A percentile compares a stretch with the other conserved stretches of the same genome.
Conservation (phyloP, 192 early-diverging fungal species). For the Entomortierella lignicola region DNA sequence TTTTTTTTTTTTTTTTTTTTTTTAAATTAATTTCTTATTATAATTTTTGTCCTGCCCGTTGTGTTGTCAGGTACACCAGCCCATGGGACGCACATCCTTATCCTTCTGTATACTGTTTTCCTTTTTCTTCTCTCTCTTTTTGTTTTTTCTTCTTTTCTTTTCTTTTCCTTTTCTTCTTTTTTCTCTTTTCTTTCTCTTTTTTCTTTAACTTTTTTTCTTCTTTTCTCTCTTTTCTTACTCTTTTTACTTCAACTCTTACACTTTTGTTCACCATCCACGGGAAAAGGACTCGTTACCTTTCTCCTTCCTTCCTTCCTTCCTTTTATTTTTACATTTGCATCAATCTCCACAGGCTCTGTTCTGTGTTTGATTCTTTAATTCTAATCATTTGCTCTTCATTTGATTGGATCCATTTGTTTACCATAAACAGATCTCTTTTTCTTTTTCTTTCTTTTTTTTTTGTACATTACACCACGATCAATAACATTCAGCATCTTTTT, state of each 20-base stretch:
- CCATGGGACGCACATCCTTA: background rate
- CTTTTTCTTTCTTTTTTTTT: background rate
- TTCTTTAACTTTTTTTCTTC: background rate
- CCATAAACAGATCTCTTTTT: background rate
- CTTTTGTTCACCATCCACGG: background rate
- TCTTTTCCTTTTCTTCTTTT: background rate
- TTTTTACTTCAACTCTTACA: background rate
- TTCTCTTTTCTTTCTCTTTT: background rate
- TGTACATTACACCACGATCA: no score
- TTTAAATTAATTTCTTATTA: no score
- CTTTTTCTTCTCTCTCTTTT: background rate
- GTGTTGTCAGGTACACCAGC: no score
- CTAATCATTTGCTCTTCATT: no score
- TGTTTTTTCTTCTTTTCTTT: background rate
- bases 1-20: no score
- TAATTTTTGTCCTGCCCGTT: no score
- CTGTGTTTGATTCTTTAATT: no score
- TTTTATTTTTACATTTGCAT: background rate
- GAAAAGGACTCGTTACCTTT: background rate
- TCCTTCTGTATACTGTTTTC: background rate
- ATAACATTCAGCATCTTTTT: background rate
- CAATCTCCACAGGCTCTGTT: no score
- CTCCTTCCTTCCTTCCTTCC: background rate
- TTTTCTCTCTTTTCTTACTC: background rate
- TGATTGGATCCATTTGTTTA: no score